Evolutionary conservation across 345 rosid genomes (phyloP), one percentile per base, ranked within the genome.

Genomic region (Eucalyptus marginata): DNA sequence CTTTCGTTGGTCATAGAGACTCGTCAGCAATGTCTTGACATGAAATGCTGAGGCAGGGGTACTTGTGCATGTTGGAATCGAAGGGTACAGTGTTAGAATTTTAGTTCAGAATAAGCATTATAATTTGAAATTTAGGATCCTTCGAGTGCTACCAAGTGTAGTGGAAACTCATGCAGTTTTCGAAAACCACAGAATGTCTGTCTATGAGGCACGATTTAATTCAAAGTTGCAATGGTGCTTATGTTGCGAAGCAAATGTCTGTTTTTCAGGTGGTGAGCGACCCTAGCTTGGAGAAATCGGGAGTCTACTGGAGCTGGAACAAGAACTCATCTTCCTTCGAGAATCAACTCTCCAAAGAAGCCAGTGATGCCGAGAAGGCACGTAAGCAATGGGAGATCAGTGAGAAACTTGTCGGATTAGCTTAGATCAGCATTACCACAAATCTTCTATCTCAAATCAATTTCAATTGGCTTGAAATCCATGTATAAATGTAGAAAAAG

Each of bases 251-350:
- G 84, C 16, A 76, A 36, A 76, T 40, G 83, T 76, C 84, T 76
- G 47, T 40, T 22, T 24, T 76, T 76, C 54, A 97, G 99, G 99
- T 97, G 87, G 99, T 94, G n/a, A 92, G 96, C 43, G 97, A 96
- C 40, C 99, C 98, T n/a, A 93, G 95, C 94, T 92, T 97, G 96
- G 95, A 96, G 15, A 97, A 96, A 89, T 97, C 99, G 0, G 98
- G 98, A 54, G 99, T 96, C 47, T 96, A 97, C 93, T 96, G 99
- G 99, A 96, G 97, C 94, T 97, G 99, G 99, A 97, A 98, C 95
- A 98, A 97, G 91, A 90, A 92, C 59, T 96, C 99, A 1, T 98
- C 99, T 33, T 97, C 99, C 29, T 98, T 97, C 59, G 96, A 97
- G 95, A 98, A 98, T 89, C 98, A 94, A 95, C 89, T 98, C 89